These are phyloP conservation scores for Eucalyptus tenuipes DNA, from an alignment of 345 rosid species.

Conservation along the genomic window DNA sequence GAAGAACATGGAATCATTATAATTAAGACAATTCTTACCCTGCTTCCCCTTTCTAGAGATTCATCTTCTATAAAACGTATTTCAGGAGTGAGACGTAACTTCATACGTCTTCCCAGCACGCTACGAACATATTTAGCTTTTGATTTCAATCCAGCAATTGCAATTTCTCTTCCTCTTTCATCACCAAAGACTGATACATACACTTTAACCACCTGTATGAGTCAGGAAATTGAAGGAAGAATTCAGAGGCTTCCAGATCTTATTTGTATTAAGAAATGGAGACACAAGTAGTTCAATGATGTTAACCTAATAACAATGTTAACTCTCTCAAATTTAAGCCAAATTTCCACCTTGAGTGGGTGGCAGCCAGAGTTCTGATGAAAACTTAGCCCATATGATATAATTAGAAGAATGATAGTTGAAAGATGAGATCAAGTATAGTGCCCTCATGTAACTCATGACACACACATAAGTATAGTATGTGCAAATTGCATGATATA, in stretches of 20 bases:
- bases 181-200: constrained; percentile 94
- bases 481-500: not conserved
- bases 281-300: not conserved
- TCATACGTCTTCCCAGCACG: constrained; percentile 79
- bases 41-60: constrained; percentile 83
- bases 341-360: not conserved
- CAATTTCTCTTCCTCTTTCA: constrained; percentile 89
- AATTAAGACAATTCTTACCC: constrained; percentile 30
- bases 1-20: not conserved
- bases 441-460: not conserved
- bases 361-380: not conserved
- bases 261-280: not conserved
- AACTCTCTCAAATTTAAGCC: not conserved
- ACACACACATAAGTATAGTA: not conserved
- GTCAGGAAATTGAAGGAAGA: not conserved
- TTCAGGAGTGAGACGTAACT: constrained; percentile 82
- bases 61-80: constrained; percentile 84
- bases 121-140: constrained; percentile 76
- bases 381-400: not conserved
- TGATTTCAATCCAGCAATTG: constrained; percentile 72
- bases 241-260: not conserved
- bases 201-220: constrained; percentile 73
- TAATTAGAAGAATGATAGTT: not conserved
- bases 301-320: not conserved
- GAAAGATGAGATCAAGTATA: not conserved